These are phyloP conservation scores for Periconia macrospinosa DNA, from an alignment of 2,329 filamentous ascomycete genomes.

Conservation along the genomic window DNA sequence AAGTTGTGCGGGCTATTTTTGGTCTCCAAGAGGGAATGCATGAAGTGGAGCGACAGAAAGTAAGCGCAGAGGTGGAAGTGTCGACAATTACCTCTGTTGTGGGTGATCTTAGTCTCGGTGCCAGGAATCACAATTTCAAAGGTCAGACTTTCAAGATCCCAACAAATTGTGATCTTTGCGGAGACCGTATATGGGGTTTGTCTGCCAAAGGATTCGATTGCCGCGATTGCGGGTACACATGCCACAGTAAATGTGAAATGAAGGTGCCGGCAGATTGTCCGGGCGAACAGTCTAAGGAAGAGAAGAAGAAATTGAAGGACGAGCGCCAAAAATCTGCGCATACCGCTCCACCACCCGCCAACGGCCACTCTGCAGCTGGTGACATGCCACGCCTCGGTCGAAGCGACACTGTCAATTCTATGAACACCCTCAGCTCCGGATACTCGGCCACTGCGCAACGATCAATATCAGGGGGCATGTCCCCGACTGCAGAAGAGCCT, in stretches of 20 bases:
- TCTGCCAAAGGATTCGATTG: slow-evolving; percentile 97
- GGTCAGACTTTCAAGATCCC: slow-evolving; percentile 99
- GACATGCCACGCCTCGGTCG: slow-evolving; percentile 72
- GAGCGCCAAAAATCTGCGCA: slow-evolving; percentile 81
- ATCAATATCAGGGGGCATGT: slow-evolving; percentile 65
- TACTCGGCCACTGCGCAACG: slow-evolving; percentile 79
- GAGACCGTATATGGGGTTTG: slow-evolving; percentile 94
- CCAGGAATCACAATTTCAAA: slow-evolving; percentile 96
- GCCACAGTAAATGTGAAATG: slow-evolving; percentile 98
- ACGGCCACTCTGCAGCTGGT: slow-evolving; percentile 54
- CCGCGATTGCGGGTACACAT: slow-evolving; percentile 94
- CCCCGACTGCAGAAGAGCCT: slow-evolving; percentile 53
- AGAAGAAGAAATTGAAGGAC: slow-evolving; percentile 89
- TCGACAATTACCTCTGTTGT: slow-evolving; percentile 89
- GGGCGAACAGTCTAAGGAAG: slow-evolving; percentile 89
- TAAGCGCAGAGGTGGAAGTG: slow-evolving; percentile 91
- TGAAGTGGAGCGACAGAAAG: slow-evolving; percentile 76
- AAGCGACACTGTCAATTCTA: slow-evolving; percentile 85
- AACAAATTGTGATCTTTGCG: slow-evolving; percentile 95
- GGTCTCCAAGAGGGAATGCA: slow-evolving; percentile 82
- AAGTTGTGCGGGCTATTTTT: slow-evolving; percentile 82
- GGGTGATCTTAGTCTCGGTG: slow-evolving; percentile 88
- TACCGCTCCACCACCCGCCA: slow-evolving; percentile 49
- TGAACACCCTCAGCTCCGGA: slow-evolving; percentile 74
- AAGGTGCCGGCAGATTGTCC: slow-evolving; percentile 96